These are phyloP conservation scores for Darksidea phi DNA, from an alignment of 495 filamentous ascomycete genomes.

Conservation along the genomic window DNA sequence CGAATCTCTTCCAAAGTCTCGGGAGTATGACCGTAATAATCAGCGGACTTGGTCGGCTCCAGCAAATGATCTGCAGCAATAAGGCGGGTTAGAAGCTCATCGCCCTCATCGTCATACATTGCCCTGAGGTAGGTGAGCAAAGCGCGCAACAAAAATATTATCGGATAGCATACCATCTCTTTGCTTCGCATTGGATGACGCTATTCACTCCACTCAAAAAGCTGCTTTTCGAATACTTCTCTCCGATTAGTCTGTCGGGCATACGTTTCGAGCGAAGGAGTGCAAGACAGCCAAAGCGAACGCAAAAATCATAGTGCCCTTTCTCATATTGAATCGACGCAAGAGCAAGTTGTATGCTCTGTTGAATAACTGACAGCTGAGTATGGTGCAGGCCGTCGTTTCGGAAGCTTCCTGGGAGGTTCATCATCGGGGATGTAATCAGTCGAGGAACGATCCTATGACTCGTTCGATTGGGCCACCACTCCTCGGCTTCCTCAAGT, in stretches of 20 bases:
- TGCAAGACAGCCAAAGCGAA: conserved; percentile 20
- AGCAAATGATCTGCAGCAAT: conserved; percentile 11
- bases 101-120: neutral
- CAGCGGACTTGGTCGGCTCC: conserved; percentile 12
- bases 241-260: neutral
- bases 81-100: conserved; percentile 2
- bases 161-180: conserved; percentile 6
- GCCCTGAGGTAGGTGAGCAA: neutral
- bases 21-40: neutral
- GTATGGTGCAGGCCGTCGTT: neutral
- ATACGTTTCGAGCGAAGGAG: neutral
- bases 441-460: conserved; percentile 11
- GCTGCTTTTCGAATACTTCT: neutral
- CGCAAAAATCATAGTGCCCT: conserved; percentile 14
- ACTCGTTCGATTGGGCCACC: conserved; percentile 10
- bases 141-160: neutral
- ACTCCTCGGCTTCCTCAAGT: neutral
- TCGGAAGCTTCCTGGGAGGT: conserved; percentile 9
- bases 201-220: neutral
- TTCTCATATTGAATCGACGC: conserved; percentile 9
- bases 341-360: neutral
- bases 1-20: conserved; percentile 9
- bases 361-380: conserved; percentile 2
- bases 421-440: neutral
- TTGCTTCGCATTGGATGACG: neutral